These are phyloP conservation scores for Aureobasidium sp. DNA, from an alignment of 2,329 filamentous ascomycete species.

Conservation along the genomic window DNA sequence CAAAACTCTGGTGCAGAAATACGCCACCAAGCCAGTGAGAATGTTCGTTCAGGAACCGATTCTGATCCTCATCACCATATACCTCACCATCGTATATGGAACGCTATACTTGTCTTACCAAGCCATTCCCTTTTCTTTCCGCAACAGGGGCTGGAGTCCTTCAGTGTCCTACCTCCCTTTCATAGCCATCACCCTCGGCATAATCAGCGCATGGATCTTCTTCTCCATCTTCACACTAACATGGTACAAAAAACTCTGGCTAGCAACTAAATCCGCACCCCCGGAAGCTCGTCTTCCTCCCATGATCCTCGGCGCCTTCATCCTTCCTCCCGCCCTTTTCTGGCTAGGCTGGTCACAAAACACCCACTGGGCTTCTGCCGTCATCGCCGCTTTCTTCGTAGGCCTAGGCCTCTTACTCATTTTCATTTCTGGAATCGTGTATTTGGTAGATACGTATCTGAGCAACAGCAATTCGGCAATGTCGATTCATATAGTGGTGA, in stretches of 20 bases:
- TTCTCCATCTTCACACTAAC: conserved; percentile 28
- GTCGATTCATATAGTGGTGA: conserved; percentile 8
- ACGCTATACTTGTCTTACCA: conserved; percentile 38
- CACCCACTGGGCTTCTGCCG: conserved; percentile 35
- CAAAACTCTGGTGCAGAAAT: conserved; percentile 33
- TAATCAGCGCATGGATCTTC: conserved; percentile 25
- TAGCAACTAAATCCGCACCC: conserved; percentile 11
- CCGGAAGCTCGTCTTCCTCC: conserved; percentile 40
- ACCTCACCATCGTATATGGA: conserved; percentile 27
- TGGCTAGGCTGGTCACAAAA: conserved; percentile 43
- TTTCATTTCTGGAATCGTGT: conserved; percentile 37
- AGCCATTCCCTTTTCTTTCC: conserved; percentile 40
- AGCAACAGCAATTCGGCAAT: conserved; percentile 26
- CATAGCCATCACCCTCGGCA: conserved; percentile 33
- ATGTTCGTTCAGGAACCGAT: conserved; percentile 44
- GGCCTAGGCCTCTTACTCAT: conserved; percentile 35
- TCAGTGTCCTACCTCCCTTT: conserved; percentile 37
- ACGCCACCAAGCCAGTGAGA: conserved; percentile 29
- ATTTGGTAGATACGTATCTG: conserved; percentile 38
- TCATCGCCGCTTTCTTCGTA: conserved; percentile 33
- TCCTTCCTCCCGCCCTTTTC: conserved; percentile 40
- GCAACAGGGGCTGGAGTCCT: conserved; percentile 32
- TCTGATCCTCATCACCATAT: conserved; percentile 38
- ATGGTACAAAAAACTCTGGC: conserved; percentile 18
- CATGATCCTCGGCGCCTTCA: conserved; percentile 43